These are phyloP conservation scores for Nitzschia sp. DNA, from an alignment of 108 stramenopile species.

Conservation along the genomic window DNA sequence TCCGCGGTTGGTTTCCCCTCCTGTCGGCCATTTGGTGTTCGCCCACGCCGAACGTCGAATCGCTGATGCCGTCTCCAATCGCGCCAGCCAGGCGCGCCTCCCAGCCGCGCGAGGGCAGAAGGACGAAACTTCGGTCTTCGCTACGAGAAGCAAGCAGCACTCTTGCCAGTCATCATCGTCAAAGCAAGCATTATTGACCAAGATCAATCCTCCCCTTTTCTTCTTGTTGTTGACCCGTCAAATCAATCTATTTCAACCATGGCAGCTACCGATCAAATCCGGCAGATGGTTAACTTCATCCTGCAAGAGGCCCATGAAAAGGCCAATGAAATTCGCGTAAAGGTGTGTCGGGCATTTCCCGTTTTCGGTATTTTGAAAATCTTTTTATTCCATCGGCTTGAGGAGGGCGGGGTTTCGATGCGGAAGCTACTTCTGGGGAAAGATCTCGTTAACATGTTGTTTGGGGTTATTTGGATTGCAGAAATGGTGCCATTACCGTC, in stretches of 20 bases:
- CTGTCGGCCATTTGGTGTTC: too few relatives aligned
- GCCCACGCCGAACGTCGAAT: too few relatives aligned
- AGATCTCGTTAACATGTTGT: too few relatives aligned
- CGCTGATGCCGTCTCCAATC: too few relatives aligned
- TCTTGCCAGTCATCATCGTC: neutral
- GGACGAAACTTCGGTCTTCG: neutral
- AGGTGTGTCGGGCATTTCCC: slow-evolving; percentile 68
- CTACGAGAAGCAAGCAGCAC: neutral
- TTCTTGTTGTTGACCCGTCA: neutral
- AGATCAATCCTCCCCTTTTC: too few relatives aligned
- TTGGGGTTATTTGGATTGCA: too few relatives aligned
- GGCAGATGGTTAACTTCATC: slow-evolving; percentile 95
- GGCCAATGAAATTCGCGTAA: slow-evolving; percentile 98
- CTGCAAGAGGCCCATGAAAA: slow-evolving; percentile 99
- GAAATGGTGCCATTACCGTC: too few relatives aligned
- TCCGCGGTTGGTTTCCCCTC: too few relatives aligned
- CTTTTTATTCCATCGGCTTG: neutral
- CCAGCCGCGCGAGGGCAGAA: too few relatives aligned
- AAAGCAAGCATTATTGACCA: neutral
- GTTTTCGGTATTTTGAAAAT: neutral
- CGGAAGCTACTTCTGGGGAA: too few relatives aligned
- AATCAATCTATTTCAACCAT: slow-evolving; percentile 47
- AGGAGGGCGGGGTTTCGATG: neutral
- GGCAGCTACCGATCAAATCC: slow-evolving; percentile 88
- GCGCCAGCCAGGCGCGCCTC: too few relatives aligned